A percentile compares a stretch with the other conserved stretches of the same genome.
Evolutionary conservation across 345 rosid genomes (phyloP).

Genomic region (Syzygium aromaticum): DNA sequence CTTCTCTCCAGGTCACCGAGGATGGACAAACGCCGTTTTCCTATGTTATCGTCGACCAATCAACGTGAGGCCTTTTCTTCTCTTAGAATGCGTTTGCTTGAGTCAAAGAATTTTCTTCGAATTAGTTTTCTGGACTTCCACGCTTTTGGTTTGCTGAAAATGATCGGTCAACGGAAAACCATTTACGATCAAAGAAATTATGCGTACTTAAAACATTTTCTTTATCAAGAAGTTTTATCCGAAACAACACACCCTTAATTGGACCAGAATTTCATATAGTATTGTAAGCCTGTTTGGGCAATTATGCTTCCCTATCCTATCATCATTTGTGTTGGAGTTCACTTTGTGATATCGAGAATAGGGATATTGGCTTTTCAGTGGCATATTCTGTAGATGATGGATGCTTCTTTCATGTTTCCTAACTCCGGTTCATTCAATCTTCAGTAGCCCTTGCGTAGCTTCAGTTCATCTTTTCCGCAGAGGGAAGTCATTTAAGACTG

Average conservation of each 20-base stretch:
- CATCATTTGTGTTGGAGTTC: not conserved
- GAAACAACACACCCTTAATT: not conserved
- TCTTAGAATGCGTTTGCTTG: not conserved
- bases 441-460: not conserved
- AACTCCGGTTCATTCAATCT: not conserved
- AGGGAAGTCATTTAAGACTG: not conserved
- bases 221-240: not conserved
- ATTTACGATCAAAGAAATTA: fast-evolving
- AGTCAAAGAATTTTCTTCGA: not conserved
- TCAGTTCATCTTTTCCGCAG: not conserved
- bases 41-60: slow-evolving; percentile 67
- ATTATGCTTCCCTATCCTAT: not conserved
- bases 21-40: slow-evolving; percentile 82
- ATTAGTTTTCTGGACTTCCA: not conserved
- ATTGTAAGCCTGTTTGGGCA: not conserved
- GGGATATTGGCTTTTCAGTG: not conserved
- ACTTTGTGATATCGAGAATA: not conserved
- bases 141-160: not conserved
- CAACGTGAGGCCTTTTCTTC: slow-evolving; percentile 48
- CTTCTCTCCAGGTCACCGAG: slow-evolving; percentile 49
- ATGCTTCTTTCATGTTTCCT: not conserved
- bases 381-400: not conserved
- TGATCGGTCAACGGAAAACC: not conserved
- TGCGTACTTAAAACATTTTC: not conserved
- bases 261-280: not conserved